Evolutionary conservation across 169 alveolate species (phyloP).

Genomic region (Miamiensis avidus): DNA sequence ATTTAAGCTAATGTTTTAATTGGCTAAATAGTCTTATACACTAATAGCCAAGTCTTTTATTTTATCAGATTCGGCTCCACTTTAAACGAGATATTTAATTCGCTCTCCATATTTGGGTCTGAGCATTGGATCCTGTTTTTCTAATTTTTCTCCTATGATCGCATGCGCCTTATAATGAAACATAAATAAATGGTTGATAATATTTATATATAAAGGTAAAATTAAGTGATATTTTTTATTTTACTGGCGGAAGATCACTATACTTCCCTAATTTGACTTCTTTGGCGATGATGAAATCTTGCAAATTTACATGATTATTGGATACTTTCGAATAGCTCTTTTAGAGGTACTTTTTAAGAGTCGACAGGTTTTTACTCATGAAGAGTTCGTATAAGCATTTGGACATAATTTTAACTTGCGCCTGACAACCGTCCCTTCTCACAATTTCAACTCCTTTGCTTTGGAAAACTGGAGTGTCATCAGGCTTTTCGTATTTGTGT

Average conservation of each 20-base stretch:
- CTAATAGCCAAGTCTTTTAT: constrained; percentile 65
- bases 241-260: constrained; percentile 54
- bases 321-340: constrained; percentile 69
- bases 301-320: constrained; percentile 58
- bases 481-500: constrained; percentile 62
- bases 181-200: no score
- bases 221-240: no score
- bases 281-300: constrained; percentile 73
- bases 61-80: constrained; percentile 51
- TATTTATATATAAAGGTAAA: no score
- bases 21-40: constrained; percentile 66
- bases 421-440: constrained; percentile 73
- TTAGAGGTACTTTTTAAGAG: constrained; percentile 60
- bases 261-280: constrained; percentile 77
- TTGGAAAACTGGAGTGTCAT: constrained; percentile 62
- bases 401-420: constrained; percentile 64
- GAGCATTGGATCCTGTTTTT: constrained; percentile 59
- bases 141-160: constrained; percentile 58
- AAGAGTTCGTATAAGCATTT: constrained; percentile 69
- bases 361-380: constrained; percentile 66
- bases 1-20: constrained; percentile 50
- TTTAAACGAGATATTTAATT: constrained; percentile 68
- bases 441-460: constrained; percentile 81
- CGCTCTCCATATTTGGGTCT: constrained; percentile 72
- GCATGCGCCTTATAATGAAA: no score